Conservation (phyloP, 2,329 filamentous ascomycete genomes). For the Echinosphaeria canescens region DNA sequence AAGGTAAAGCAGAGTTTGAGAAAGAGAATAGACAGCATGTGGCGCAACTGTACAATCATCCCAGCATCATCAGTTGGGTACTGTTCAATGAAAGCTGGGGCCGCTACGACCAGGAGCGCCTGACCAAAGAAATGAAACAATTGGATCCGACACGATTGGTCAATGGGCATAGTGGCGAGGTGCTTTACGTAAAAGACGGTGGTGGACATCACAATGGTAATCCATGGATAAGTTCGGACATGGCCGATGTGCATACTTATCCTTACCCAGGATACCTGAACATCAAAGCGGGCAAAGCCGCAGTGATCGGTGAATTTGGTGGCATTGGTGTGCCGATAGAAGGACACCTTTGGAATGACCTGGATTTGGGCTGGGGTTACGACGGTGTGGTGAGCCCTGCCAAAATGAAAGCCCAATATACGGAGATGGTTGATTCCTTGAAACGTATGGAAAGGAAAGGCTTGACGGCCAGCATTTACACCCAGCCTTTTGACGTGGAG, state of each 20-base stretch:
- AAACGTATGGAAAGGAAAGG: slow-evolving; percentile 35
- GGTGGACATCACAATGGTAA: slow-evolving; percentile 33
- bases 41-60: slow-evolving; percentile 38
- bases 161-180: slow-evolving; percentile 32
- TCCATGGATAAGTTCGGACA: neutral
- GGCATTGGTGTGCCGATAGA: too few species aligned
- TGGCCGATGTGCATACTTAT: neutral
- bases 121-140: slow-evolving; percentile 29
- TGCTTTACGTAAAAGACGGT: slow-evolving; percentile 49
- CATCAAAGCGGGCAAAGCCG: slow-evolving; percentile 36
- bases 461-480: slow-evolving; percentile 49
- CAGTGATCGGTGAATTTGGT: slow-evolving; percentile 15
- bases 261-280: neutral
- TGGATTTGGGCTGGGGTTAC: too few species aligned
- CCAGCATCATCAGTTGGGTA: slow-evolving; percentile 43
- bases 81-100: slow-evolving; percentile 59
- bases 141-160: slow-evolving; percentile 44
- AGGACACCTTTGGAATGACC: too few species aligned
- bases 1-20: slow-evolving; percentile 43
- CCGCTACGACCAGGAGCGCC: slow-evolving; percentile 33
- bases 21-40: slow-evolving; percentile 40
- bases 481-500: slow-evolving; percentile 55
- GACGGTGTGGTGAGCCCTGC: too few species aligned
- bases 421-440: slow-evolving; percentile 34
- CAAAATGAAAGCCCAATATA: too few species aligned